These are phyloP conservation scores for Oehlia diaphana DNA, from an alignment of 192 early-diverging fungal genomes.

Conservation along the genomic window DNA sequence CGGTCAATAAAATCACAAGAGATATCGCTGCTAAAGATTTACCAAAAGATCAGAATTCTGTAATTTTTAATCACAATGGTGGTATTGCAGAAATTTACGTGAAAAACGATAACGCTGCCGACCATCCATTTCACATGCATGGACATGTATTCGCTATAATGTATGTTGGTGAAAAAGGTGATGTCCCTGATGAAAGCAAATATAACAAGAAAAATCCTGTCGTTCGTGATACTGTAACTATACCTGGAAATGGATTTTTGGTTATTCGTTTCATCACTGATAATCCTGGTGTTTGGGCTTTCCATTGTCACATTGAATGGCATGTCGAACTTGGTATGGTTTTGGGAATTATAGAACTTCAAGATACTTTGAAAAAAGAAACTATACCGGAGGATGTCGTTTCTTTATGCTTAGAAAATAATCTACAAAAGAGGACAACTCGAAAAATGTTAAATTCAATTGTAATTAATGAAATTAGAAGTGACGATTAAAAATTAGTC, in stretches of 20 bases:
- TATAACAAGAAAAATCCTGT: conserved; percentile 33
- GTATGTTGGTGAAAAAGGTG: conserved; percentile 33
- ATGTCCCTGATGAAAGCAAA: conserved; percentile 9
- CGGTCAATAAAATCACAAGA: too few species aligned
- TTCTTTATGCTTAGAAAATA: too few species aligned
- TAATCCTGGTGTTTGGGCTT: conserved; percentile 43
- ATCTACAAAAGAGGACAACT: too few species aligned
- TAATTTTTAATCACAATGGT: background rate
- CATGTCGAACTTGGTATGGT: conserved; percentile 46
- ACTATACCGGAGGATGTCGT: too few species aligned
- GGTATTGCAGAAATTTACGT: background rate
- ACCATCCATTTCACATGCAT: conserved; percentile 17
- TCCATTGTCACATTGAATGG: conserved; percentile 51
- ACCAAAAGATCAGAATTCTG: background rate
- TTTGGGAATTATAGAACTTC: conserved; percentile 31
- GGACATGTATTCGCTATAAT: conserved; percentile 43
- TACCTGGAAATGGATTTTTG: conserved; percentile 32
- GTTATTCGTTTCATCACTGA: conserved; percentile 30
- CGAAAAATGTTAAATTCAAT: too few species aligned
- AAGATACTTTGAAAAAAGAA: too few species aligned
- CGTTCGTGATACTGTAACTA: conserved; percentile 36
- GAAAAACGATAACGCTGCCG: background rate
- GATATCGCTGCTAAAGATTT: background rate
- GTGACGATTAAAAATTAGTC: too few species aligned
- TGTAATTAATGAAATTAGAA: too few species aligned